Evolutionary conservation across 2,329 filamentous ascomycete species (phyloP), one percentile per base, ranked within the genome.

Genomic region (Monilinia vaccinii-corymbosi): DNA sequence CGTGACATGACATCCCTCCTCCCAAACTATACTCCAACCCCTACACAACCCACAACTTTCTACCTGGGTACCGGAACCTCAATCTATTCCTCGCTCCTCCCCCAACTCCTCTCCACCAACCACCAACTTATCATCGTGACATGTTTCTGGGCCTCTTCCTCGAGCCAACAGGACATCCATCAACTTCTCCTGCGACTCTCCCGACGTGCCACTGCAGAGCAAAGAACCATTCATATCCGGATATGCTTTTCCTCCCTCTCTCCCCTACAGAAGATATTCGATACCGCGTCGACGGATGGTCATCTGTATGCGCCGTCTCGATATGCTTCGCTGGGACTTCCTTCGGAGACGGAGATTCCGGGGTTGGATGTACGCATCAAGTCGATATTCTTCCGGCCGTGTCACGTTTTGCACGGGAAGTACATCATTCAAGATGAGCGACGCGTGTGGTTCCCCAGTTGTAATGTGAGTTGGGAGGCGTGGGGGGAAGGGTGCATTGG

Each of bases 381-480:
- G 75, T 90, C 85, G 63, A 77, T 93, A 9, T 95, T 95, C 72
- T 84, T 93, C 63, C 76, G 85, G 2, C 90, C 90, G 0, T 85
- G 94, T 62, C 90, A 88, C 68, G 86, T 95, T n/a, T 88, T 94
- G 84, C 90, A 95, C 70, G 87, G 89, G 0, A 95, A 95, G 68
- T 93, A 89, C 66, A 78, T 93, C 42, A 78, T 94, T 16, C 73
- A 93, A 1, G 90, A 95, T 70, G 79, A 86, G 0, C 72, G 76
- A 36, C 78, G 75, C 2, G 87, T 87, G 0, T 86, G 87, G 67
- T 72, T 94, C 11, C 89, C 89, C 0, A 91, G 87, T 67, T 92
- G 88, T 72, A 95, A 95, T 67, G 83, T 95, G 5, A 91, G 87
- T 68, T 94, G 88, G 88, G 90, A 94, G 72, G 74, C 83, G n/a